A percentile compares a stretch with the other conserved stretches of the same genome.
Conservation (phyloP, 352 stramenopile species). For the Thalassiosira hispida region DNA sequence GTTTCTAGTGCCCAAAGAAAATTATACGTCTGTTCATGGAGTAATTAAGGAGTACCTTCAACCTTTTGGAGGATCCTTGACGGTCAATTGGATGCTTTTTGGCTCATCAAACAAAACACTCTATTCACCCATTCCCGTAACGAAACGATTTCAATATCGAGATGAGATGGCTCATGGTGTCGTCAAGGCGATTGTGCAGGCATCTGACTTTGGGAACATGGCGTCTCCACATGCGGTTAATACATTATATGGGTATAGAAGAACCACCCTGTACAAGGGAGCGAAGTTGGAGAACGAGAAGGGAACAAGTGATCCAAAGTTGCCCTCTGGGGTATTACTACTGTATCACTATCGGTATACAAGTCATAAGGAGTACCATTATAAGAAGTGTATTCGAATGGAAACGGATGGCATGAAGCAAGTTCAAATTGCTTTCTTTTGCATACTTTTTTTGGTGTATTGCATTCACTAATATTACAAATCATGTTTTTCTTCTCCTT, state of each 20-base stretch:
- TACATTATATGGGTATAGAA: background rate
- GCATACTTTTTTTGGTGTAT: too few species aligned
- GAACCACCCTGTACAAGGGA: background rate
- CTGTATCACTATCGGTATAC: constrained; percentile 47
- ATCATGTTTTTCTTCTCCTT: too few species aligned
- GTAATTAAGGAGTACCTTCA: constrained; percentile 18
- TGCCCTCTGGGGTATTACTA: constrained; percentile 17
- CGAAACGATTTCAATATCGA: constrained; percentile 48
- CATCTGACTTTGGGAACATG: background rate
- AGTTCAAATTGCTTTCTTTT: too few species aligned
- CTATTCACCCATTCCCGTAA: constrained; percentile 36
- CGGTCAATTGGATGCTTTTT: constrained; percentile 46
- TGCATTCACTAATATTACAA: too few species aligned
- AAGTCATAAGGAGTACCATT: constrained; percentile 12
- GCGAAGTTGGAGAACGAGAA: background rate
- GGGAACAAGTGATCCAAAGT: background rate
- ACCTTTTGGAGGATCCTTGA: constrained; percentile 28
- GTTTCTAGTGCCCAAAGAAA: background rate
- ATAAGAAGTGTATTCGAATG: constrained; percentile 1
- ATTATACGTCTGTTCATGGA: background rate
- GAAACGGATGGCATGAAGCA: background rate
- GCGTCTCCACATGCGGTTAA: background rate
- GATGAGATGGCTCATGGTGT: background rate
- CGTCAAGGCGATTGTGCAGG: constrained; percentile 28
- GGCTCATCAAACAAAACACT: constrained; percentile 32